A percentile compares a stretch with the other conserved stretches of the same genome.
Evolutionary conservation across 345 rosid species (phyloP).

Genomic region (Diplotaxis tenuifolia): DNA sequence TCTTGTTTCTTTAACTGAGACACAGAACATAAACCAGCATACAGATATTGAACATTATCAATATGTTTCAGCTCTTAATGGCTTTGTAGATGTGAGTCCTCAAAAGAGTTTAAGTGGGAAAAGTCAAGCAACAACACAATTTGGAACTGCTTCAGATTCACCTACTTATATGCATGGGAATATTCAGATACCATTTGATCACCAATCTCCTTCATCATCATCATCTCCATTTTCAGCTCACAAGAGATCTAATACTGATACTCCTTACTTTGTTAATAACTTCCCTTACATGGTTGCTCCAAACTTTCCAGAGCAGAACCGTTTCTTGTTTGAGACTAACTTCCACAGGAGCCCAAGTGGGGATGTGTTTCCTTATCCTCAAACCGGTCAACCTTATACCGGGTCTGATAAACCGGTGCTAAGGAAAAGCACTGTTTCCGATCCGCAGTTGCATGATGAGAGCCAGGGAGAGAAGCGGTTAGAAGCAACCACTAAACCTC

Average conservation of each 20-base stretch:
- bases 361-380: slow-evolving; percentile 33
- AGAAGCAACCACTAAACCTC: slow-evolving; percentile 35
- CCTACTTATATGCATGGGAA: slow-evolving; percentile 38
- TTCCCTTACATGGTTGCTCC: slow-evolving; percentile 37
- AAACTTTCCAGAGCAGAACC: slow-evolving; percentile 38
- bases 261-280: slow-evolving; percentile 36
- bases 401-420: slow-evolving; percentile 34
- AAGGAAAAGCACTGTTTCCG: slow-evolving; percentile 56
- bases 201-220: slow-evolving; percentile 45
- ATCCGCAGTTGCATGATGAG: slow-evolving; percentile 51
- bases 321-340: slow-evolving; percentile 43
- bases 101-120: slow-evolving; percentile 42
- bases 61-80: slow-evolving; percentile 68
- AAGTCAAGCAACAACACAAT: slow-evolving; percentile 41
- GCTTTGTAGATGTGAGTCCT: slow-evolving; percentile 54
- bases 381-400: slow-evolving; percentile 29
- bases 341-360: slow-evolving; percentile 48
- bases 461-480: slow-evolving; percentile 29
- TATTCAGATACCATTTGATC: slow-evolving; percentile 37
- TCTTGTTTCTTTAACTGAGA: slow-evolving; percentile 50
- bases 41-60: slow-evolving; percentile 49
- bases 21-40: slow-evolving; percentile 26
- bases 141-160: slow-evolving; percentile 52
- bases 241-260: slow-evolving; percentile 42
- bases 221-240: slow-evolving; percentile 44